Evolutionary conservation across 768 basidiomycete species (phyloP).

Genomic region (Suillus subluteus): DNA sequence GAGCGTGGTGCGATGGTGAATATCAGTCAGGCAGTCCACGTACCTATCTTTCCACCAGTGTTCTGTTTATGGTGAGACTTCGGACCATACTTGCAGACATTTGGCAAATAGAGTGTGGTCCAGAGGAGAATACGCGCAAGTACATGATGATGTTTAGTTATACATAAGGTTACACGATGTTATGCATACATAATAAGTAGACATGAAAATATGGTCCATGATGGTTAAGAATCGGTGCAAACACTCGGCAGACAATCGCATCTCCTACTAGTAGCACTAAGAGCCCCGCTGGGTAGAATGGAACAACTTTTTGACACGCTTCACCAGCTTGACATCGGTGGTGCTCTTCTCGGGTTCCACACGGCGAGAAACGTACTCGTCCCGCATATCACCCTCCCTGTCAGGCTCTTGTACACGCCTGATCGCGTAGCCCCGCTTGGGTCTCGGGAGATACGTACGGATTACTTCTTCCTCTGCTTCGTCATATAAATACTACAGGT

Average conservation of each 20-base stretch:
- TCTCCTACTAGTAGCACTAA: background rate
- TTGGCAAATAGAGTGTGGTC: too few relatives aligned
- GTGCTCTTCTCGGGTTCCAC: background rate
- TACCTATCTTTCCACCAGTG: too few relatives aligned
- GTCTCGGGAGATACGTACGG: background rate
- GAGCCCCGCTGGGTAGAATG: background rate
- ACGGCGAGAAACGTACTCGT: background rate
- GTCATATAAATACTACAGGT: background rate
- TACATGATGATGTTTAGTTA: background rate
- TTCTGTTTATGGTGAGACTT: too few relatives aligned
- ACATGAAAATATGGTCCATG: background rate
- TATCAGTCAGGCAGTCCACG: too few relatives aligned
- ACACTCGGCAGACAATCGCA: background rate
- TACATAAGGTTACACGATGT: background rate
- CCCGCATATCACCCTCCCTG: background rate
- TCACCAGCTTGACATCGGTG: background rate
- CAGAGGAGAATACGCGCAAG: background rate
- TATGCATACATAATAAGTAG: background rate
- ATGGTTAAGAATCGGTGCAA: background rate
- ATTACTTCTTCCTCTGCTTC: background rate
- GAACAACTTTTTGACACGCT: background rate
- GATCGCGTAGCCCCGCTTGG: background rate
- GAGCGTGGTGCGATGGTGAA: background rate
- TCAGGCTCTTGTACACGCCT: background rate
- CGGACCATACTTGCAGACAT: too few relatives aligned